phyloP scores from a whole-genome alignment of 148 eudicot genomes.

The Salicornia ramosissima region DNA sequence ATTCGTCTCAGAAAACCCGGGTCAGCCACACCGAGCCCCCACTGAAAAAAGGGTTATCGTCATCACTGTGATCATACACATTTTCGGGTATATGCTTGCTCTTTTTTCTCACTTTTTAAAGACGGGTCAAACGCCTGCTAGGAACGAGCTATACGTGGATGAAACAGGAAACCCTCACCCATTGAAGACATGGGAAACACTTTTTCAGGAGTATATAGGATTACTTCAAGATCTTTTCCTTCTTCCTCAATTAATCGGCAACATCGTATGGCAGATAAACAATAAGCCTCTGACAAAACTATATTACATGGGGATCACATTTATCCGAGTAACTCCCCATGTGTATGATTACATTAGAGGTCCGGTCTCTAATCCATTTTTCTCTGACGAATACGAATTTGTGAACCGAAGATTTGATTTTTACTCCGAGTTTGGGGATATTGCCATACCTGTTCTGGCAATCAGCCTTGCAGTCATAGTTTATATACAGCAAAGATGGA shows the following conservation, averaged over 20 bases:
- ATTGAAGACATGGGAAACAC: conserved; percentile 54
- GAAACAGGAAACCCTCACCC: conserved; percentile 34
- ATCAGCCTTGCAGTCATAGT: conserved; percentile 45
- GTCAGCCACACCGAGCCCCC: conserved; percentile 52
- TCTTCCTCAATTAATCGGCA: conserved; percentile 79
- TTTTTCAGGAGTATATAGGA: conserved; percentile 73
- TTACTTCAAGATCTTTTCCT: conserved; percentile 80
- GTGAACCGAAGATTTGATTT: conserved; percentile 60
- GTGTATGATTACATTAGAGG: conserved; percentile 55
- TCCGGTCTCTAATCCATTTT: conserved; percentile 55
- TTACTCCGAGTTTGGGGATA: conserved; percentile 68
- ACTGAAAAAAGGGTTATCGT: conserved; percentile 55
- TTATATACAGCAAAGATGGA: conserved; percentile 74
- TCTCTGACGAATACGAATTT: conserved; percentile 65
- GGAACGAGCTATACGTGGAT: conserved; percentile 32
- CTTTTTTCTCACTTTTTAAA: conserved; percentile 44
- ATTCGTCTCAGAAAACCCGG: conserved; percentile 41
- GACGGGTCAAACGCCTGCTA: conserved; percentile 39
- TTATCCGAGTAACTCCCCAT: conserved; percentile 73
- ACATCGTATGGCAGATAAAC: conserved; percentile 67
- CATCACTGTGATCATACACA: conserved; percentile 44
- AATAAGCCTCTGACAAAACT: conserved; percentile 53
- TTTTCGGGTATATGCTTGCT: conserved; percentile 51
- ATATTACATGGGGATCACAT: conserved; percentile 66
- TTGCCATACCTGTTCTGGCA: conserved; percentile 53